These are phyloP conservation scores for Phytopythium kandeliae DNA, from an alignment of 352 stramenopile genomes.

Conservation along the genomic window DNA sequence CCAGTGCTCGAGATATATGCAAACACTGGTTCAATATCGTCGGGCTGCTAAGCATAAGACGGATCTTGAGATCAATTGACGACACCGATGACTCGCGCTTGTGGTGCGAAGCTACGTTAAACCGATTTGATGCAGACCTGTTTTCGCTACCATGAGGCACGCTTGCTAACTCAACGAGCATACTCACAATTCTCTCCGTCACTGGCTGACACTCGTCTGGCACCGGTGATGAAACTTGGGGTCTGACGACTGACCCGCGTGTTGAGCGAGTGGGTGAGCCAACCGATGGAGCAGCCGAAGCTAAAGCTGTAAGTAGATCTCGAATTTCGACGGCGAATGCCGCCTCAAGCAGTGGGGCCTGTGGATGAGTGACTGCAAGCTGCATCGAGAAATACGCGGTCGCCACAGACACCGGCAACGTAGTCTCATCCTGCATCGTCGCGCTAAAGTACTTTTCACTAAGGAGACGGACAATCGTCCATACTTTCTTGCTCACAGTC, in stretches of 20 bases:
- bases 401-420: slow-evolving; percentile 19
- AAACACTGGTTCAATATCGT: slow-evolving; percentile 25
- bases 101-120: background rate
- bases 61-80: slow-evolving; percentile 4
- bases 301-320: slow-evolving; percentile 14
- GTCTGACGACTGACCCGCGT: background rate
- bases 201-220: background rate
- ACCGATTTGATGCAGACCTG: background rate
- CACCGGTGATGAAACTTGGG: background rate
- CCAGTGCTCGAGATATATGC: slow-evolving; percentile 33
- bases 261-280: background rate
- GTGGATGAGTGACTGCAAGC: slow-evolving; percentile 14
- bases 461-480: slow-evolving; percentile 18
- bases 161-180: slow-evolving; percentile 16
- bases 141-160: background rate
- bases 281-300: slow-evolving; percentile 3
- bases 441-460: slow-evolving; percentile 75
- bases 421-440: slow-evolving; percentile 22
- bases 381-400: slow-evolving; percentile 38
- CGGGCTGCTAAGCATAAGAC: slow-evolving; percentile 23
- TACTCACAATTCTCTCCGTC: slow-evolving; percentile 4
- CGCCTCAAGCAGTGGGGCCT: slow-evolving; percentile 13
- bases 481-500: slow-evolving; percentile 23
- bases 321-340: slow-evolving; percentile 9
- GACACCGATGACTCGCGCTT: background rate